A percentile compares a stretch with the other conserved stretches of the same genome.
These are phyloP conservation scores for Halenospora varia DNA, from an alignment of 495 filamentous ascomycete genomes.

Conservation along the genomic window DNA sequence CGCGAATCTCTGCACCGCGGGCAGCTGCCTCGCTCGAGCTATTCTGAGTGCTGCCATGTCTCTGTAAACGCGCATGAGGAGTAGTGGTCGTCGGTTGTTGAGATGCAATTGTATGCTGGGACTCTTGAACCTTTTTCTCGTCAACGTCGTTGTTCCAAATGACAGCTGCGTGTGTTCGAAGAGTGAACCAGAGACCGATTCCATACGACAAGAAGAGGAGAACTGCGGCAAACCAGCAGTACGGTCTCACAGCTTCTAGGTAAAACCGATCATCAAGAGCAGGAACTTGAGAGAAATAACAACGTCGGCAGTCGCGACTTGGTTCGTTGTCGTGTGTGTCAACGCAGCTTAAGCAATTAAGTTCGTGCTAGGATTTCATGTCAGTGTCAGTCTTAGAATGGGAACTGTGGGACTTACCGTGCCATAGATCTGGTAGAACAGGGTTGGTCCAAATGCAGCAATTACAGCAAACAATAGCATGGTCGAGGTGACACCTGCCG, in stretches of 20 bases:
- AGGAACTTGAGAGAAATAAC: conserved; percentile 89
- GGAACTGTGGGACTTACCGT: too few relatives aligned
- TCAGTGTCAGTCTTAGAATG: neutral
- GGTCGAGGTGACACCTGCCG: conserved; percentile 94
- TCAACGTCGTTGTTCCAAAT: conserved; percentile 91
- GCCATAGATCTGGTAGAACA: conserved; percentile 99
- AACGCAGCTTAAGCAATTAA: conserved; percentile 79
- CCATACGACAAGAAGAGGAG: conserved; percentile 90
- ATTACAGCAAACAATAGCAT: conserved; percentile 98
- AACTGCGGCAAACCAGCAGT: conserved; percentile 80
- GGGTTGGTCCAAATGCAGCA: conserved; percentile 91
- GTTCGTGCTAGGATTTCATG: conserved; percentile 71
- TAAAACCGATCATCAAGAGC: conserved; percentile 85
- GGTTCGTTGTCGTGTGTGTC: conserved; percentile 39
- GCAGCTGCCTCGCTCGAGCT: conserved; percentile 32
- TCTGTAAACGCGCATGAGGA: conserved; percentile 18
- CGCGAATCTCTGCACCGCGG: conserved; percentile 58
- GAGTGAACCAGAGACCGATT: conserved; percentile 93
- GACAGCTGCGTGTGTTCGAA: conserved; percentile 91
- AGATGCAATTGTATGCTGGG: conserved; percentile 24
- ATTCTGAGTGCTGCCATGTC: conserved; percentile 15
- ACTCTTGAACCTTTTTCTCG: conserved; percentile 64
- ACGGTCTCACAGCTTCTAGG: conserved; percentile 82
- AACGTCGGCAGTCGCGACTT: conserved; percentile 74
- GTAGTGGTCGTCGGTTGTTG: conserved; percentile 20